Conservation (phyloP, 306 rosid species). For the Malus domestica region ASM211411v1 NC_041794.1:6600501-6601000, state of each 20-base stretch:
- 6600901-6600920: background rate
- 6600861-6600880: background rate
- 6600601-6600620: no score
- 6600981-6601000: constrained; percentile 39
- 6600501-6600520: background rate
- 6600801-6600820: background rate
- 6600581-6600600: no score
- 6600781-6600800: no score
- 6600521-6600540: background rate
- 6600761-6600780: no score
- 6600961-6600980: background rate
- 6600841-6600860: background rate
- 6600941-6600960: background rate
- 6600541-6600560: background rate
- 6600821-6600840: background rate
- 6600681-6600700: no score
- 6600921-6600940: constrained; percentile 16
- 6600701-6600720: no score
- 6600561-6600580: no score
- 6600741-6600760: no score
- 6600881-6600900: constrained; percentile 10
- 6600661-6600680: no score
- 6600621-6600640: no score
- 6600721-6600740: no score
- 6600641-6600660: no score